Evolutionary conservation across 2,329 filamentous ascomycete species (phyloP).

Genomic region (Simplicillium sp.): DNA sequence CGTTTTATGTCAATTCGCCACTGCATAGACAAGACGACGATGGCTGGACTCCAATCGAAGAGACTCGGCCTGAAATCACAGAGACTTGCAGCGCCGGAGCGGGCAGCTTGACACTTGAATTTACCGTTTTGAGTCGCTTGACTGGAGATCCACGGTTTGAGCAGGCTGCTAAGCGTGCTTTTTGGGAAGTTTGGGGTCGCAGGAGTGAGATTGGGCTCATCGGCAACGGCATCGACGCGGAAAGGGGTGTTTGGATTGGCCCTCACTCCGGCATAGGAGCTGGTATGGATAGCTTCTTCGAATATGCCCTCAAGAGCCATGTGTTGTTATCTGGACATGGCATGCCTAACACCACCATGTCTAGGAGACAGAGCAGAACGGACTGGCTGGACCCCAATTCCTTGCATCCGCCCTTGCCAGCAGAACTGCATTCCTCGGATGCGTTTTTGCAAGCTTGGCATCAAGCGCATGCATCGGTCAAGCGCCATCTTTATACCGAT

Average conservation of each 20-base stretch:
- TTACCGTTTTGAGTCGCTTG: conserved; percentile 79
- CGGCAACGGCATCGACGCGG: conserved; percentile 85
- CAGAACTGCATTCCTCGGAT: conserved; percentile 61
- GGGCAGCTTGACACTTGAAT: conserved; percentile 90
- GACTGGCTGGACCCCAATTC: conserved; percentile 55
- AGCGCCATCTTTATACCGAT: conserved; percentile 80
- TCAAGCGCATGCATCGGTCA: conserved; percentile 76
- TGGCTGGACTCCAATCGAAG: too few species aligned
- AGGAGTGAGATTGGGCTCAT: conserved; percentile 80
- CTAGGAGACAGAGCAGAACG: conserved; percentile 29
- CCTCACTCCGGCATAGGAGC: conserved; percentile 90
- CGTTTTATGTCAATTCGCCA: conserved; percentile 83
- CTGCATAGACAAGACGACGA: conserved; percentile 42
- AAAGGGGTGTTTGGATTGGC: conserved; percentile 81
- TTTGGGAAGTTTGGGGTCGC: conserved; percentile 93
- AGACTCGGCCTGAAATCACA: conserved; percentile 56
- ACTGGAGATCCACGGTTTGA: conserved; percentile 86
- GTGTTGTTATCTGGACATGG: conserved; percentile 75
- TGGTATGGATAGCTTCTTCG: conserved; percentile 96
- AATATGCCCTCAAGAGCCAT: conserved; percentile 92
- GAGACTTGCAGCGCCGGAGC: conserved; percentile 96
- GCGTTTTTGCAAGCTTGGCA: conserved; percentile 78
- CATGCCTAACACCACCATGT: conserved; percentile 36
- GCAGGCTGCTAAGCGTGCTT: conserved; percentile 78
- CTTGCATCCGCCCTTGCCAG: conserved; percentile 48